Base-by-base conservation (phyloP, 345 rosid genomes). In the Salix caprea region DNA sequence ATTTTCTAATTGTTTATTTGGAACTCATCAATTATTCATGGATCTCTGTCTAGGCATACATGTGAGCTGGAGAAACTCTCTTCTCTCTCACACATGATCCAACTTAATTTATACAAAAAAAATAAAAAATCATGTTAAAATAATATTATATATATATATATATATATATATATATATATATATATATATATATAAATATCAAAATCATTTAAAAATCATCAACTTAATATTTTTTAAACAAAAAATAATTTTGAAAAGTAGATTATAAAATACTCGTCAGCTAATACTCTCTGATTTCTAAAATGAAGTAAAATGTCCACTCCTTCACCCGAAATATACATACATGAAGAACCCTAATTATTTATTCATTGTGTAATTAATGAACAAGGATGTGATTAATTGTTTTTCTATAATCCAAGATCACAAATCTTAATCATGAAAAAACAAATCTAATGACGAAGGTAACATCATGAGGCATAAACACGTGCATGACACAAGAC, bases 151-250 rank as follows among this genome's bases (percentile, higher is more conserved):
- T 34, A 34, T 34, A 34, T 32, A 32, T 32, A 32, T 32, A 3
- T 32, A 3, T 4, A 32, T 34, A 34, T 34, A 3, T 34, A 3
- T 34, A 34, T 34, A 34, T 34, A 34, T 32, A 32, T 32, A 32
- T 32, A 3, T 32, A 3, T 4, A 32, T 34, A 34, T 34, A 4
- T 4, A 32, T 1, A 0, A 0, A 0, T 8, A 39, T n/a, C 0
- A 40, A 40, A 40, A 9, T 40, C 0, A 9, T 9, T 39, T 39
- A 40, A 40, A 40, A 9, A 40, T 9, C 11, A 40, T 40, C 0
- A 40, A 40, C 36, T 34, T 34, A 34, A 34, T 34, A 34, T 34
- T 34, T 10, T 40, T 9, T 0, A 40, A 2, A 2, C 0, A 40
- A 40, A 39, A 40, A 40, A 39, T 8, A 9, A 2, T 9, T 9